These are phyloP conservation scores for Halteria grandinella DNA, from an alignment of 73 alveolate genomes.

Conservation along the genomic window DNA sequence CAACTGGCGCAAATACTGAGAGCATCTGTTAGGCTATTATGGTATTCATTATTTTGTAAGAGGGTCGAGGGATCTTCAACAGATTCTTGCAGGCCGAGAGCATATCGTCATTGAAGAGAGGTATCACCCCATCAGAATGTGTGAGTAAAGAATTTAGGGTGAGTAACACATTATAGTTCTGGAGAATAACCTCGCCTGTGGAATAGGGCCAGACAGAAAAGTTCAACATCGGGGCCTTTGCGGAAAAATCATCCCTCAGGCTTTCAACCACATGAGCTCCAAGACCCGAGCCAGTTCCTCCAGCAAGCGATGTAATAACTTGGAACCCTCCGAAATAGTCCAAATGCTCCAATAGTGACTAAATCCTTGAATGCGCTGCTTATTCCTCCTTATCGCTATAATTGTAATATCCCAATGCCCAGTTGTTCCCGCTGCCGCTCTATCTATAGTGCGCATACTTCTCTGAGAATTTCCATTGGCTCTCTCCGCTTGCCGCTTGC, in stretches of 20 bases:
- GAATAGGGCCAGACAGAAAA: conserved; percentile 89
- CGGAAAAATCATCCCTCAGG: conserved; percentile 76
- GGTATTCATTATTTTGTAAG: conserved; percentile 55
- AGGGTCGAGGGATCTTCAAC: conserved; percentile 44
- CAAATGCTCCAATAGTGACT: conserved; percentile 71
- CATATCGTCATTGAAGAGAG: conserved; percentile 58
- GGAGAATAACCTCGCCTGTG: conserved; percentile 86
- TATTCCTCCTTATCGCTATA: conserved; percentile 77
- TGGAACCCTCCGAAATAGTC: conserved; percentile 80
- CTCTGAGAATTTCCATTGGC: conserved; percentile 67
- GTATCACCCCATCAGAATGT: conserved; percentile 62
- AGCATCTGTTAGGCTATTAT: conserved; percentile 48
- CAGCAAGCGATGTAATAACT: conserved; percentile 81
- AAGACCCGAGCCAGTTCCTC: conserved; percentile 93
- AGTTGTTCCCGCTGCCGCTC: conserved; percentile 90
- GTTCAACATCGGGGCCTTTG: conserved; percentile 80
- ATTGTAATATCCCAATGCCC: conserved; percentile 89
- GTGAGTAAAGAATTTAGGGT: conserved; percentile 67
- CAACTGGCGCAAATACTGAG: conserved; percentile 56
- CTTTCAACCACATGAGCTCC: conserved; percentile 84
- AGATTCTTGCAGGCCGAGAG: conserved; percentile 45
- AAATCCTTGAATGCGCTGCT: conserved; percentile 66
- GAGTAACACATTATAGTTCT: conserved; percentile 83
- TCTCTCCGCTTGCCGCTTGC: neutral
- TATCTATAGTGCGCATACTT: conserved; percentile 71